phyloP scores from a whole-genome alignment of 2,329 filamentous ascomycete species.

The Rhinocladiella mackenziei region DNA sequence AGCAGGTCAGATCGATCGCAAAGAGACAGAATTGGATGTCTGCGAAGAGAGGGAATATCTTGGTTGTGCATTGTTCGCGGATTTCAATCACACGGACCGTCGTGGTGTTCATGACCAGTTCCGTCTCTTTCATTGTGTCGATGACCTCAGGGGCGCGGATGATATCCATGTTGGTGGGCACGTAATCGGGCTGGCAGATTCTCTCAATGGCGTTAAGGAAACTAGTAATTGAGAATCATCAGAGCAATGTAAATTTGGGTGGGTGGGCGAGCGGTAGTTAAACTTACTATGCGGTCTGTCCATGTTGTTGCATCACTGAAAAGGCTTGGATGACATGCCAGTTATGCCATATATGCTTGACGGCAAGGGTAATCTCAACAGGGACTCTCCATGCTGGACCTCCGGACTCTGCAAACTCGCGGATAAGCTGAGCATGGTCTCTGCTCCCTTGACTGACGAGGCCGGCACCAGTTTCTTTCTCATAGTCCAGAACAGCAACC shows the following conservation, averaged over 20 bases:
- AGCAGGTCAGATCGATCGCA: conserved; percentile 21
- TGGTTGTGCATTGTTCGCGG: conserved; percentile 8
- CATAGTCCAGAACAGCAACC: conserved; percentile 20
- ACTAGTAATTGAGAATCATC: too few relatives aligned
- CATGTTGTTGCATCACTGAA: conserved; percentile 15
- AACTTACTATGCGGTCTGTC: conserved; percentile 18
- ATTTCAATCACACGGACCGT: conserved; percentile 16
- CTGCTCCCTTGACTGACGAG: conserved; percentile 15
- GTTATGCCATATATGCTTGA: conserved; percentile 17
- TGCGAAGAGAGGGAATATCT: conserved; percentile 21
- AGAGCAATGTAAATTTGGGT: too few relatives aligned
- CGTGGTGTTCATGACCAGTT: conserved; percentile 11
- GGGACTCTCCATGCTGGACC: conserved; percentile 14
- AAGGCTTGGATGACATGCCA: conserved; percentile 20
- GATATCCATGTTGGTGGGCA: conserved; percentile 20
- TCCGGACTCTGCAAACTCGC: conserved; percentile 12
- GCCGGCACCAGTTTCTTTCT: conserved; percentile 9
- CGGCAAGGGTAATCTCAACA: conserved; percentile 1
- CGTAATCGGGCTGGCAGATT: conserved; percentile 17
- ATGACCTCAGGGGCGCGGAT: conserved; percentile 15
- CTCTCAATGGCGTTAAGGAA: conserved; percentile 18
- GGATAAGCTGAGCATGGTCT: conserved; percentile 12
- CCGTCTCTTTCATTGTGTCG: conserved; percentile 21
- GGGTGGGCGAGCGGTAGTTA: too few relatives aligned
- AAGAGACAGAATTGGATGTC: conserved; percentile 20